Base-by-base conservation (phyloP, 768 basidiomycete species). In the Podaxis rugospora region DNA sequence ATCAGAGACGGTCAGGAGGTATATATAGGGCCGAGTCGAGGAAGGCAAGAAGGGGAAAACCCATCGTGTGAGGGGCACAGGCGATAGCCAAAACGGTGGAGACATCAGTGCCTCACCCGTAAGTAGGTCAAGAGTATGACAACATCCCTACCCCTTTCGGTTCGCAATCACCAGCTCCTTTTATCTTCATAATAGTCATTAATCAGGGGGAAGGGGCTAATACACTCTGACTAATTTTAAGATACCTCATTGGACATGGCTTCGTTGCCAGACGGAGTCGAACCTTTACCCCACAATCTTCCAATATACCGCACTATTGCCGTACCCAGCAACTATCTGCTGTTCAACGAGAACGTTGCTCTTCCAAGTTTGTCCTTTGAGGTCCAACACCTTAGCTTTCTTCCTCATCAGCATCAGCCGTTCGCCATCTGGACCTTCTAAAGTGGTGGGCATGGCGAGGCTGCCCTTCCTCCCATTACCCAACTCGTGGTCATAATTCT, bases 381-480 rank as follows among this genome's bases (percentile, higher is more conserved):
- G 67, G 67, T 90, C 89, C 58, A 72, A 78, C 28, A 90, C 84
- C 27, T 71, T 80, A 3, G 82, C 83, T 63, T 70, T 80, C 59
- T 73, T 77, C 66, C 68, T 76, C 59, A 74, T 76, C 62, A 92
- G 71, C 81, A 89, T 84, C 62, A 90, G 73, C 62, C 87, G 78
- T 54, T 77, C 80, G 3, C 83, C 87, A 56, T 82, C 81, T 1
- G 76, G 75, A 5, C 74, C 73, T 55, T 80, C 77, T 51, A 92
- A 71, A 25, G 74, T 73, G 1, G 76, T 75, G 0, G 91, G 89
- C 35, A 80, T 68, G 2, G 84, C 75, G 27, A 83, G 63, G 65
- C 85, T 87, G 11, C 82, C 75, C 64, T 84, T 83, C 69, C 83
- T 89, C 39, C 90, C 89, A 66, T 84, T 90, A 10, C 91, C 91